phyloP scores from a whole-genome alignment of 805 yeast genomes.

The Nakazawaea holstii region DNA sequence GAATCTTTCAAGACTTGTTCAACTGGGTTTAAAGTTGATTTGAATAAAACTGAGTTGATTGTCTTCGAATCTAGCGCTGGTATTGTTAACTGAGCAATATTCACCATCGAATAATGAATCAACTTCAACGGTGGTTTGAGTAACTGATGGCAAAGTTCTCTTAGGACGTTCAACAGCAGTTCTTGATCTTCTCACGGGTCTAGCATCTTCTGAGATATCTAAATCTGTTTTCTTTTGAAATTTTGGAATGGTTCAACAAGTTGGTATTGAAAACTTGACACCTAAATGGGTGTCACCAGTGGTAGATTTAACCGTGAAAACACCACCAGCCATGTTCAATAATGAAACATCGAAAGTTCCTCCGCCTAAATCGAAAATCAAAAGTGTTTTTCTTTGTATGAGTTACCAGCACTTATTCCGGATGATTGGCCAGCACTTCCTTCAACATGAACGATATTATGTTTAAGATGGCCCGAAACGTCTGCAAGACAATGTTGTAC shows the following conservation, averaged over 20 bases:
- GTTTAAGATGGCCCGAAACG: no score
- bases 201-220: constrained; percentile 85
- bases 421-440: no score
- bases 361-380: constrained; percentile 96
- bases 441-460: no score
- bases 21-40: constrained; percentile 90
- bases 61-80: constrained; percentile 98
- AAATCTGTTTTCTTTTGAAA: constrained; percentile 88
- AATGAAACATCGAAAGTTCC: constrained; percentile 98
- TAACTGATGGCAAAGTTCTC: constrained; percentile 95
- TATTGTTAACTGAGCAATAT: constrained; percentile 87
- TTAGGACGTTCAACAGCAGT: constrained; percentile 99
- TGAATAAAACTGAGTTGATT: constrained; percentile 88
- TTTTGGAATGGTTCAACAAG: constrained; percentile 86
- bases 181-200: constrained; percentile 97
- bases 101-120: constrained; percentile 94
- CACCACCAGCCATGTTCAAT: constrained; percentile 90
- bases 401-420: constrained; percentile 86
- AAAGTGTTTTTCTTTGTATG: constrained; percentile 77
- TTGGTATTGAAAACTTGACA: constrained; percentile 98
- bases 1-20: constrained; percentile 94
- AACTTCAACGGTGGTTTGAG: constrained; percentile 94
- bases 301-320: constrained; percentile 94
- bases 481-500: no score
- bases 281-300: constrained; percentile 99